Base-by-base conservation (phyloP, 768 basidiomycete species). In the Mycena floridula region DNA sequence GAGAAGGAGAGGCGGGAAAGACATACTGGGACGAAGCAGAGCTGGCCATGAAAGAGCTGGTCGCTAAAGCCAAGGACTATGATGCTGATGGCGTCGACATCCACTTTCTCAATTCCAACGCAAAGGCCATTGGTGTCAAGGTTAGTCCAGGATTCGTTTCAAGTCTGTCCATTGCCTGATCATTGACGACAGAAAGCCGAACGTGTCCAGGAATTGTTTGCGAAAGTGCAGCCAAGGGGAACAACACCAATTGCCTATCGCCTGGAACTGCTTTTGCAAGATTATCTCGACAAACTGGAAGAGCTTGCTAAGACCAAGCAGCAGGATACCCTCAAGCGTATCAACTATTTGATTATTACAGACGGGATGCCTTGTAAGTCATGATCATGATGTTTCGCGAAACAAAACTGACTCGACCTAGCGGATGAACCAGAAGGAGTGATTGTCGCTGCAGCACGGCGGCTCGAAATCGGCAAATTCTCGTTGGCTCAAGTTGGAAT, bases 71-170 rank as follows among this genome's bases (percentile, higher is more conserved):
- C 1, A 58, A 67, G 1, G 47, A 58, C 30, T 81, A 82, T 42
- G 81, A 81, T 48, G 54, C 50, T 5, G 72, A 81, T 45, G 82
- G 82, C 3, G 72, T 85, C 30, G 82, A 84, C 46, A 65, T 84
- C 4, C 60, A 76, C 50, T 85, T 85, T 60, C 53, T 85, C 43
- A 82, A 83, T 48, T n/a, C n/a, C n/a, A n/a, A n/a, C n/a, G n/a
- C n/a, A n/a, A n/a, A n/a, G n/a, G n/a, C n/a, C n/a, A n/a, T n/a
- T n/a, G n/a, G n/a, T n/a, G n/a, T n/a, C n/a, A n/a, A n/a, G n/a
- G n/a, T n/a, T n/a, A n/a, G n/a, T n/a, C n/a, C n/a, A n/a, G n/a
- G n/a, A n/a, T n/a, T n/a, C n/a, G n/a, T n/a, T n/a, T n/a, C n/a
- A n/a, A n/a, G n/a, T n/a, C n/a, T n/a, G n/a, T n/a, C n/a, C n/a